Percentiles rank a stretch among this genome's conserved stretches.
These are phyloP conservation scores for Ramaria sp. DNA, from an alignment of 768 basidiomycete genomes.

Conservation along the genomic window DNA sequence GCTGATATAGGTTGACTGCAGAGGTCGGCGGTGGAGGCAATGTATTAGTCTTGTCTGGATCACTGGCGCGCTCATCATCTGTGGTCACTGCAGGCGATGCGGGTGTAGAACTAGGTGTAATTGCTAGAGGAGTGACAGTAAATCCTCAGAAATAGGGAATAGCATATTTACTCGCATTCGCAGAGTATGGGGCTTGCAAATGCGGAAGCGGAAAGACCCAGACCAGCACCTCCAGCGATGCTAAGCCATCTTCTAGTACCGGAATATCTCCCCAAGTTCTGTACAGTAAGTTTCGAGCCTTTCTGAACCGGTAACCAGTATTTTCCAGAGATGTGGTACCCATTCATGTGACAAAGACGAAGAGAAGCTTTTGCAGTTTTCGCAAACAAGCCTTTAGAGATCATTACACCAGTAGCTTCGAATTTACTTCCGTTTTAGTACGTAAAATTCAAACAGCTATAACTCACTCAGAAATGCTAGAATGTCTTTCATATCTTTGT, in stretches of 20 bases:
- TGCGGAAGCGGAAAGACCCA: background rate
- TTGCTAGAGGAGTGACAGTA: background rate
- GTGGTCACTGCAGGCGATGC: background rate
- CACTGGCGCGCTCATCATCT: background rate
- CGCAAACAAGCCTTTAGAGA: no score
- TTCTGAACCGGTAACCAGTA: background rate
- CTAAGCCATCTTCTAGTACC: background rate
- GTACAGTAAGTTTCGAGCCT: background rate
- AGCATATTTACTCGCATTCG: background rate
- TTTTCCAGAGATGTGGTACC: background rate
- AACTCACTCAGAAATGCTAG: no score
- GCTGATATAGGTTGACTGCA: conserved; percentile 68
- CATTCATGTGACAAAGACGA: no score
- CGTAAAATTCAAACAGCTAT: no score
- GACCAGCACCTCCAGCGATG: conserved; percentile 2
- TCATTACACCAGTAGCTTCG: no score
- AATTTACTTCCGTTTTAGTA: no score
- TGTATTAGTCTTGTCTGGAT: background rate
- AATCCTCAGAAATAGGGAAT: background rate
- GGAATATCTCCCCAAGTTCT: background rate
- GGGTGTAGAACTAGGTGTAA: background rate
- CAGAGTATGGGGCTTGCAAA: background rate
- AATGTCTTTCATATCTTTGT: no score
- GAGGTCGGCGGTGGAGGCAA: conserved; percentile 46
- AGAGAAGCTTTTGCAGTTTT: no score